phyloP scores from a whole-genome alignment of 306 rosid genomes.

The Begonia fuchsioides region DNA sequence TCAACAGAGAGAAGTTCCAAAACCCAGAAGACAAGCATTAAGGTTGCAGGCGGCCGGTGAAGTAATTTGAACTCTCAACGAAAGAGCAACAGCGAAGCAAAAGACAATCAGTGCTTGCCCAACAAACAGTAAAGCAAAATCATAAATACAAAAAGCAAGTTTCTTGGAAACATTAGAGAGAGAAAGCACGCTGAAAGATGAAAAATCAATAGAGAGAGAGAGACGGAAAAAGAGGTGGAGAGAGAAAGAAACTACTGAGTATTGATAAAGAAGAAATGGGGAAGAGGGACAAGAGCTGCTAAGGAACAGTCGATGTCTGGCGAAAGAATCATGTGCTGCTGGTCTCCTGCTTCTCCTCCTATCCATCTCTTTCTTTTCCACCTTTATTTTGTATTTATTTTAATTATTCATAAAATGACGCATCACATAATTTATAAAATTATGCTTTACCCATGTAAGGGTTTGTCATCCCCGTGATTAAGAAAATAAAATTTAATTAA shows the following conservation, averaged over 20 bases:
- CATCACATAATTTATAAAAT: too few species aligned
- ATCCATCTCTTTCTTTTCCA: neutral
- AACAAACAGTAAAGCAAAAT: neutral
- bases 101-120: too few species aligned
- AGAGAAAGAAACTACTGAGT: too few species aligned
- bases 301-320: constrained; percentile 22
- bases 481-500: too few species aligned
- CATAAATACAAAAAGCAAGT: neutral
- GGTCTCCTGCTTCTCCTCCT: neutral
- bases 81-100: constrained; percentile 5
- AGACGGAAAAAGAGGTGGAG: constrained; percentile 2
- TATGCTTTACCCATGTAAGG: too few species aligned
- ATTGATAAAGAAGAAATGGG: too few species aligned
- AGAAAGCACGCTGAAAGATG: constrained; percentile 9
- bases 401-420: too few species aligned
- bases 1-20: constrained; percentile 13
- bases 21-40: constrained; percentile 18
- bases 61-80: neutral
- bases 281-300: too few species aligned
- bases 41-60: neutral
- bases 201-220: neutral
- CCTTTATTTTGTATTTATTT: too few species aligned
- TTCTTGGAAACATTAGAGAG: constrained; percentile 4
- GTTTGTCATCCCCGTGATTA: too few species aligned
- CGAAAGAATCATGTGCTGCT: constrained; percentile 15